Evolutionary conservation across 176 grass and related monocot genomes (phyloP).

Genomic region (Eleusine coracana): DNA sequence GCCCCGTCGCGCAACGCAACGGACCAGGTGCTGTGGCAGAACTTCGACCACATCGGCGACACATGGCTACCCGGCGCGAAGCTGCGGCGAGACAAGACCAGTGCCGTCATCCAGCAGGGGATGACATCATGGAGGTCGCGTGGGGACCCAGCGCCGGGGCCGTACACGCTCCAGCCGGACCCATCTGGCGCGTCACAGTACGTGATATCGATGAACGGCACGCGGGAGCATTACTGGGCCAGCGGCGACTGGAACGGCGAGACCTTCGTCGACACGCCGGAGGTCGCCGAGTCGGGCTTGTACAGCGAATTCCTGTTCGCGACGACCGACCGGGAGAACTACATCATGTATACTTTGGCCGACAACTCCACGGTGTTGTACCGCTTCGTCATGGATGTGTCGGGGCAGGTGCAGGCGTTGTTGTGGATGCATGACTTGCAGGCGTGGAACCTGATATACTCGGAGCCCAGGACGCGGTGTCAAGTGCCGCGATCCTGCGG

Average conservation of each 20-base stretch:
- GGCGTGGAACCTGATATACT: conserved; percentile 32
- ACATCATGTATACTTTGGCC: conserved; percentile 44
- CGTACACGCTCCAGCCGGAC: conserved; percentile 46
- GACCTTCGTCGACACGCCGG: conserved; percentile 32
- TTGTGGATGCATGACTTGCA: conserved; percentile 40
- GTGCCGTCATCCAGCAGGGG: conserved; percentile 11
- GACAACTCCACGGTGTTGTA: conserved; percentile 11
- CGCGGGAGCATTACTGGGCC: conserved; percentile 34
- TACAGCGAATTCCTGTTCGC: conserved; percentile 30
- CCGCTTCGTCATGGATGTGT: conserved; percentile 36
- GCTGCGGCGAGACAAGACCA: conserved; percentile 51
- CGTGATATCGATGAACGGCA: conserved; percentile 32
- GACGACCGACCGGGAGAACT: conserved; percentile 27
- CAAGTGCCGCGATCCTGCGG: conserved; percentile 40
- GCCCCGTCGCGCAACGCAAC: neutral
- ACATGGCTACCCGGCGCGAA: conserved; percentile 60
- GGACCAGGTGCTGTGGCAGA: conserved; percentile 56
- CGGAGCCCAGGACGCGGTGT: conserved; percentile 42
- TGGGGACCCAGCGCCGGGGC: conserved; percentile 38
- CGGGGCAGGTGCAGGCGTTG: conserved; percentile 41
- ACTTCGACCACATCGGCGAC: conserved; percentile 61
- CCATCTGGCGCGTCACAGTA: conserved; percentile 41
- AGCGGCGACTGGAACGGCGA: conserved; percentile 42
- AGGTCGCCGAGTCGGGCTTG: conserved; percentile 16
- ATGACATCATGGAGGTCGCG: conserved; percentile 43